Base-by-base conservation (phyloP, 2,329 filamentous ascomycete species). In the Fusarium begoniae region DNA sequence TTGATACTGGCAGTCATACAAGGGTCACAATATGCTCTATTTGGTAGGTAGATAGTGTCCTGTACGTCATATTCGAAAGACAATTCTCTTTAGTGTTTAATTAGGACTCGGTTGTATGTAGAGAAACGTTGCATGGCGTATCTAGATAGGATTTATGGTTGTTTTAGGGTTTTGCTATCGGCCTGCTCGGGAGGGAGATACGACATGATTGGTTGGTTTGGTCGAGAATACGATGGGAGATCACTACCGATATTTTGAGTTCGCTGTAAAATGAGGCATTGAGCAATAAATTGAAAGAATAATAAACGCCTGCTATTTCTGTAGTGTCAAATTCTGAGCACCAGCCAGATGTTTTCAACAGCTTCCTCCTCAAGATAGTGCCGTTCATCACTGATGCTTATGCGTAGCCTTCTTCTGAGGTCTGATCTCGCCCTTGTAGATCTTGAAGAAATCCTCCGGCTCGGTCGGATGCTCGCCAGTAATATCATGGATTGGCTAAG, bases 321-420 rank as follows among this genome's bases (percentile, higher is more conserved):
- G 9, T 9, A 15, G 6, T 22, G 6, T 22, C 6, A 22, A 2
- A 14, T 7, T 26, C 24, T 20, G 24, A 14, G 44, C 12, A 26
- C 7, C 11, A 26, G 13, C 24, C 24, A 9, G 11, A 6, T 3
- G 8, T 9, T n/a, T 15, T 28, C 13, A 30, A 30, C 20, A 12
- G 2, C 1, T 30, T 4, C 8, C 7, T 6, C 22, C 13, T 17
- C 22, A 18, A 18, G 17, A 35, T 32, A 13, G 0, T 5, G 10
- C 12, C 2, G 8, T 20, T 7, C 11, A 35, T 40, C 20, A 50
- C 22, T 55, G 38, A 13, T 62, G 68, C 12, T 67, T 51, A 18
- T 71, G 62, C n/a, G 67, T 71, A 3, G 45, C 68, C 45, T 72
- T 71, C 37, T 71, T 71, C 43, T 71, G 72, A 1, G 62, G 63